Base-by-base conservation (phyloP, 345 rosid genomes). In the Streptanthus diversifolius region DNA sequence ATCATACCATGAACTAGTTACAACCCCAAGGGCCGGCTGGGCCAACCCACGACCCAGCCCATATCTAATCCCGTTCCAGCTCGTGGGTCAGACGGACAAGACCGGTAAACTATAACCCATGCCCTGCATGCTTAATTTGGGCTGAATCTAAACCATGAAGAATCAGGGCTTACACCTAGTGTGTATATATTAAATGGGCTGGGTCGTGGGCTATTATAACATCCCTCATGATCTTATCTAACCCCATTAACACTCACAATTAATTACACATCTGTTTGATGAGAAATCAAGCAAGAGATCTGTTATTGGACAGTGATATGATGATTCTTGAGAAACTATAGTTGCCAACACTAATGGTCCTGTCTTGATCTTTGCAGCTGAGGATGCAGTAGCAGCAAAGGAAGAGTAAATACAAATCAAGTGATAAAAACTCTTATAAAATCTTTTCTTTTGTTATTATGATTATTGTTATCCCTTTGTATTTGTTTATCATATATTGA, bases 341-440 rank as follows among this genome's bases (percentile, higher is more conserved):
- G 35, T 54, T 7, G 37, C 21, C 55, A 64, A 30, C 21, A 14
- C 27, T 73, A 25, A 66, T 58, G 68, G 53, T n/a, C 40, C 15
- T 60, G 48, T 60, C 27, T 68, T 51, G 45, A 40, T 11, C 67
- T 68, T 68, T 68, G 57, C 70, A 75, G 79, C 3, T 33, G 79
- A 8, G 13, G 74, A 75, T 12, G 74, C 57, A 41, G 64, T 32
- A 37, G 44, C 39, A 61, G 70, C 49, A 33, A 75, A 60, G 32
- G 74, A 68, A 68, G 74, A 75, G 63, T 75, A 41, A 53, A 51
- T 24, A 68, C 57, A 52, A 60, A 53, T 59, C 39, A 60, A 52
- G 25, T 59, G 63, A 59, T 39, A 30, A 40, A 30, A 27, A 48
- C 21, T 25, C 15, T 18, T 41, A n/a, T n/a, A 5, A 7, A 39